Percentiles rank a stretch among this genome's conserved stretches.
These are phyloP conservation scores for Petunia hybrid DNA, from an alignment of 305 asterid species.

Conservation along the genomic window DNA sequence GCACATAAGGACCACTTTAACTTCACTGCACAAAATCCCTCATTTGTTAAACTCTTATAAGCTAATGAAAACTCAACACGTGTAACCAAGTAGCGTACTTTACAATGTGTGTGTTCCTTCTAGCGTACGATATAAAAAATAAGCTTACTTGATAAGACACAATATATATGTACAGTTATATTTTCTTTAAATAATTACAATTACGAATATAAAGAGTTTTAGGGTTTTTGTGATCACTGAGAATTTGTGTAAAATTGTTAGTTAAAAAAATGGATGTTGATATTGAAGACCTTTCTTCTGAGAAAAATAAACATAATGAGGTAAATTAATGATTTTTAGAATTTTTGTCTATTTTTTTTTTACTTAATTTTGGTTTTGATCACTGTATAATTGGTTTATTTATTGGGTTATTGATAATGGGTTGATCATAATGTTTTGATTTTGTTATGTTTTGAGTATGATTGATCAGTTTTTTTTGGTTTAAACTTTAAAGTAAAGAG, in stretches of 20 bases:
- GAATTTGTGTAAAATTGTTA: not conserved
- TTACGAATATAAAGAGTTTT: not conserved
- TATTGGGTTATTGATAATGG: not conserved
- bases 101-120: constrained; percentile 14
- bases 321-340: constrained; percentile 16
- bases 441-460: not conserved
- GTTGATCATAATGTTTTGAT: not conserved
- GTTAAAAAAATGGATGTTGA: constrained; percentile 43
- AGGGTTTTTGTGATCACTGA: constrained; percentile 33
- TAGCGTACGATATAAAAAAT: constrained; percentile 29
- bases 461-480: not conserved
- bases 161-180: too few relatives aligned
- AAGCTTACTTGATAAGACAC: constrained; percentile 24
- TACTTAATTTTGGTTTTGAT: not conserved
- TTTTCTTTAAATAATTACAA: too few relatives aligned
- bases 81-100: not conserved
- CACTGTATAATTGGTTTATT: not conserved
- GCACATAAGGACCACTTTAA: not conserved
- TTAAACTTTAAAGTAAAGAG: not conserved
- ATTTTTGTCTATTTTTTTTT: not conserved
- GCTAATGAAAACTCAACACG: not conserved
- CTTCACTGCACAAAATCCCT: not conserved
- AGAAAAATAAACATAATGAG: constrained; percentile 39
- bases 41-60: not conserved
- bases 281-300: constrained; percentile 28